Percentiles rank a stretch among this genome's conserved stretches.
Conservation (phyloP, 2,329 filamentous ascomycete species). For the Diaporthe sp. region DNA sequence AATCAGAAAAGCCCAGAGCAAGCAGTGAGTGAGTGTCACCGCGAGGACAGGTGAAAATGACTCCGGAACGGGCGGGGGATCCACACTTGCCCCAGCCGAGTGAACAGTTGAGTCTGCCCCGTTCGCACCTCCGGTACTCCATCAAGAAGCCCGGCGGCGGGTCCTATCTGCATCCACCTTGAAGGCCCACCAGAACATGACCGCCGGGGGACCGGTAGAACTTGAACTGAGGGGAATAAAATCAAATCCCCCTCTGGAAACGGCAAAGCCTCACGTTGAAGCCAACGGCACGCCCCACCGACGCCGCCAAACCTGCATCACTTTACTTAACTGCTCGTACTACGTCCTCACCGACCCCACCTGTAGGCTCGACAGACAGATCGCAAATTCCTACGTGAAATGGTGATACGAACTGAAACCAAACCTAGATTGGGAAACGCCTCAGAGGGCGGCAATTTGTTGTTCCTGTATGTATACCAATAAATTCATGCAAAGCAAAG, state of each 20-base stretch:
- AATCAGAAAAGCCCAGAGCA: background rate
- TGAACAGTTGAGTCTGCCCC: background rate
- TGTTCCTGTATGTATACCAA: background rate
- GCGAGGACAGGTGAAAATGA: background rate
- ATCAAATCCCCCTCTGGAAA: background rate
- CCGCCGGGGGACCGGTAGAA: background rate
- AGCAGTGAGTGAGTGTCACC: background rate
- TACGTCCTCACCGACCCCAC: background rate
- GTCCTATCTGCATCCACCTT: background rate
- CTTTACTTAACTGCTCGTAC: background rate
- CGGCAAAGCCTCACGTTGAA: background rate
- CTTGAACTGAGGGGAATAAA: background rate
- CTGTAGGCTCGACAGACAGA: background rate
- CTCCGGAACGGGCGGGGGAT: background rate
- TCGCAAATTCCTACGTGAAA: background rate
- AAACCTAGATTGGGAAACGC: constrained; percentile 3
- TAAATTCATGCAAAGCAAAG: background rate
- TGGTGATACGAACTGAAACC: background rate
- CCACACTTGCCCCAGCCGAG: background rate
- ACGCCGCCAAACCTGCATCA: background rate
- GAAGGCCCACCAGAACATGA: background rate
- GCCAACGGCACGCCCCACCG: background rate
- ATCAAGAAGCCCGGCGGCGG: background rate
- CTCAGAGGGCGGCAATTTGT: background rate
- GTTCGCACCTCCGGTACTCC: background rate